phyloP scores from a whole-genome alignment of 2,329 filamentous ascomycete genomes.

The Verticillium nubilum region DNA sequence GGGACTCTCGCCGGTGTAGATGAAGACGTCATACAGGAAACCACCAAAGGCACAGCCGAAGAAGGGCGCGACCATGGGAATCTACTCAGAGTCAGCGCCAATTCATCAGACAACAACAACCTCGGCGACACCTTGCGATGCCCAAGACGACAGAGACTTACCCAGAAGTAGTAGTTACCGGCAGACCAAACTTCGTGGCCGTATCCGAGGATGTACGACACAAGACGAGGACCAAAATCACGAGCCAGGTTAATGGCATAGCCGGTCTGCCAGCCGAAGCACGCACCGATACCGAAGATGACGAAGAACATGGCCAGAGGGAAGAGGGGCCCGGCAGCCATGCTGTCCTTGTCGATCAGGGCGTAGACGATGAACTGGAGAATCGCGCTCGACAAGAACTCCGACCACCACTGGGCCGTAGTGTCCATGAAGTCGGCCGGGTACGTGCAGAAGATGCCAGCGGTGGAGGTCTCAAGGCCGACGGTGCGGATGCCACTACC shows the following conservation, averaged over 20 bases:
- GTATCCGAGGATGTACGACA: constrained; percentile 64
- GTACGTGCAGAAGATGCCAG: constrained; percentile 70
- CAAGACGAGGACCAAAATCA: constrained; percentile 65
- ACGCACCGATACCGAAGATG: constrained; percentile 67
- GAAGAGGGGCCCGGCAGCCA: constrained; percentile 50
- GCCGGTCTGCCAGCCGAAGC: constrained; percentile 72
- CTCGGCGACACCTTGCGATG: neutral
- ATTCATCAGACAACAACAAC: neutral
- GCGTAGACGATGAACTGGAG: constrained; percentile 70
- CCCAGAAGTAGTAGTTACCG: constrained; percentile 69
- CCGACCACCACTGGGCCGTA: constrained; percentile 64
- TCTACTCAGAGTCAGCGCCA: constrained; percentile 31
- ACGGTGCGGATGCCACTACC: constrained; percentile 57
- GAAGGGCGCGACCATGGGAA: constrained; percentile 69
- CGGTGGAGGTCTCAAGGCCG: constrained; percentile 51
- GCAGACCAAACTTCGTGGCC: constrained; percentile 61
- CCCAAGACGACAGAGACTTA: constrained; percentile 23
- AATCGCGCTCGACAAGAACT: constrained; percentile 62
- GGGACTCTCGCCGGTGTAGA: constrained; percentile 66
- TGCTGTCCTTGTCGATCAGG: constrained; percentile 52
- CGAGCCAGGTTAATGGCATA: constrained; percentile 71
- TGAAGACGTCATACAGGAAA: constrained; percentile 60
- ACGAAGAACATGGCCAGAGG: constrained; percentile 65
- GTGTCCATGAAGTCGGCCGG: constrained; percentile 61
- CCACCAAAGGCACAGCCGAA: constrained; percentile 58